phyloP scores from a whole-genome alignment of 352 stramenopile species.

The Proteromonas lacertae region DNA sequence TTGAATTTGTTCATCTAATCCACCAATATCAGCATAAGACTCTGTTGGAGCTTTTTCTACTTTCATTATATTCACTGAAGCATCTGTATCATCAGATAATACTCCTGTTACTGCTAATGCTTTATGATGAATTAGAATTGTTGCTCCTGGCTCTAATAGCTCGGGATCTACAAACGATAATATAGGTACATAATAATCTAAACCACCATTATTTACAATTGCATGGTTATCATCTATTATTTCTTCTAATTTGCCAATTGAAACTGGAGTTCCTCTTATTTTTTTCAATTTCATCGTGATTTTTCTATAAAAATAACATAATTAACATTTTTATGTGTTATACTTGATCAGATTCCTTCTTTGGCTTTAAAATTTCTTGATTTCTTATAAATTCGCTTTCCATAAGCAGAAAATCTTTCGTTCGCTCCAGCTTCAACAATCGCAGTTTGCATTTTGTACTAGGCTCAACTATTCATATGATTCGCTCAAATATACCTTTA shows the following conservation, averaged over 20 bases:
- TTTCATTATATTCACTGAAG: conserved; percentile 99
- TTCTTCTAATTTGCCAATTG: conserved; percentile 91
- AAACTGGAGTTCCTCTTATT: conserved; percentile 80
- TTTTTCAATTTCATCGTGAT: conserved; percentile 95
- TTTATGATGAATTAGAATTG: conserved; percentile 96
- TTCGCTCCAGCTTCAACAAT: conserved; percentile 91
- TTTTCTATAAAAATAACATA: conserved; percentile 26
- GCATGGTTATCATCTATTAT: conserved; percentile 99
- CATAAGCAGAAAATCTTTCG: conserved; percentile 99
- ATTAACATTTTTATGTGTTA: neutral
- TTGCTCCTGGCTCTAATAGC: conserved; percentile 87
- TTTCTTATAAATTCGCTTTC: conserved; percentile 99
- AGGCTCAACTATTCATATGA: conserved; percentile 36
- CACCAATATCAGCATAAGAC: conserved; percentile 96
- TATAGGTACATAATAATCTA: conserved; percentile 98
- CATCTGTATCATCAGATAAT: conserved; percentile 85
- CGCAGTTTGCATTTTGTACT: conserved; percentile 96
- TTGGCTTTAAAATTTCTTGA: conserved; percentile 97
- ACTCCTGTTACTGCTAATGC: conserved; percentile 92
- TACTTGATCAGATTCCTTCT: neutral
- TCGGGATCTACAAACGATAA: conserved; percentile 98
- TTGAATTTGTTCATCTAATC: conserved; percentile 84
- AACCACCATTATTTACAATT: conserved; percentile 87
- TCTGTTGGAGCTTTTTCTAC: conserved; percentile 81
- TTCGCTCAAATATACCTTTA: conserved; percentile 6